Conservation (phyloP, 495 filamentous ascomycete species). For the Tuber aestivum region DNA sequence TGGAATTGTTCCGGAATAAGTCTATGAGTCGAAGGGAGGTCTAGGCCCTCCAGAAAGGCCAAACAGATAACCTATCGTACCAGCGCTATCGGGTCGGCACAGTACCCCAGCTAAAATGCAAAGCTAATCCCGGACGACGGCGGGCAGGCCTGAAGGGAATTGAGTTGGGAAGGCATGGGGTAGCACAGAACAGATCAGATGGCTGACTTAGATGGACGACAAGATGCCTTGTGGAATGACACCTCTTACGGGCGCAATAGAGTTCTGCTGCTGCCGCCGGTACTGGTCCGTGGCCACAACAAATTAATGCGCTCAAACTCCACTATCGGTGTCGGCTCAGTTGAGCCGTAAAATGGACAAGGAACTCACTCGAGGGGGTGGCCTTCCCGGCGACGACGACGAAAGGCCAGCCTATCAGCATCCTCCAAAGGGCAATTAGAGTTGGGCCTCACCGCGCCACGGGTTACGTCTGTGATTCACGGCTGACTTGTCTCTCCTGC, state of each 20-base stretch:
- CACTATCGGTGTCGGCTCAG: background rate
- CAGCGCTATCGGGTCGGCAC: too few species aligned
- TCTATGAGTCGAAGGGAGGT: background rate
- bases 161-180: background rate
- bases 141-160: too few species aligned
- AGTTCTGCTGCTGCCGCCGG: background rate
- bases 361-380: too few species aligned
- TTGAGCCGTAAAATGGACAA: too few species aligned
- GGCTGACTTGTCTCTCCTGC: background rate
- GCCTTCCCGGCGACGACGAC: background rate
- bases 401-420: background rate
- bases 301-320: background rate
- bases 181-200: background rate
- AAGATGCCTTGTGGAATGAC: background rate
- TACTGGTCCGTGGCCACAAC: background rate
- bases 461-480: background rate
- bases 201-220: background rate
- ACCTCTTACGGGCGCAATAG: background rate
- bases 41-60: background rate
- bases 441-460: background rate
- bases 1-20: background rate
- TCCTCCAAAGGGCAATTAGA: background rate
- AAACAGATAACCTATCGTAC: too few species aligned
- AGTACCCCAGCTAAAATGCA: too few species aligned
- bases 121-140: too few species aligned